Evolutionary conservation across 2,329 filamentous ascomycete genomes (phyloP), one percentile per base, ranked within the genome.

Genomic region (Grosmannia serpens): DNA sequence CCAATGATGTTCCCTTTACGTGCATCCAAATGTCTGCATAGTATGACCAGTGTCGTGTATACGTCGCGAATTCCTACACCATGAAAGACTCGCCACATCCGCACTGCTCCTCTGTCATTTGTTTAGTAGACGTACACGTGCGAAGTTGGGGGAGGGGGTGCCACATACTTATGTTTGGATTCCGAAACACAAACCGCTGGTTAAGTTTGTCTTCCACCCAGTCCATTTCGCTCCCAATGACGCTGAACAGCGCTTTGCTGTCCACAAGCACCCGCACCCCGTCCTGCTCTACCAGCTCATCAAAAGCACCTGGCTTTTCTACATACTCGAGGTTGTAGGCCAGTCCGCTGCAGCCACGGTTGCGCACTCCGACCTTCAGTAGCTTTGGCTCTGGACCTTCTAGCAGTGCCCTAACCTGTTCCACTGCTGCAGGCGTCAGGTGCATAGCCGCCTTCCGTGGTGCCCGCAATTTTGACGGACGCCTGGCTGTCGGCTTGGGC

Each of bases 171-270:
- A 97, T 97, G 69, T 99, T 99, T 2, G 94, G 94, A 71, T 99
- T 99, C 70, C 84, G 86, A 75, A 99, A 99, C 55, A 96, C 85
- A 72, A 99, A 99, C 64, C 89, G 81, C 72, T 91, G 83, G 70
- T 87, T 95, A 63, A 99, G 75, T 76, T 95, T 96, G 67, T 97
- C 94, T 74, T 97, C 91, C 13, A 92, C 80, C 91, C 92, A 99
- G 69, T 99, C 94, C 94, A 99, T 99, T 75, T 97, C 92, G 69
- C 88, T 96, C 6, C 94, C 94, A 66, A 99, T 96, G 57, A 99
- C 97, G 72, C 92, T 97, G 70, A 99, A 91, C 55, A 99, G 76
- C 49, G 94, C 94, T 77, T 96, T 97, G 78, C 89, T 95, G 72
- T 99, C 94, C 59, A 99, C 94, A 70, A 97, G 72, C 38, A 99